Percentiles rank a stretch among this genome's conserved stretches.
These are phyloP conservation scores for Hypoxylon sp. DNA, from an alignment of 2,329 filamentous ascomycete species.

Conservation along the genomic window DNA sequence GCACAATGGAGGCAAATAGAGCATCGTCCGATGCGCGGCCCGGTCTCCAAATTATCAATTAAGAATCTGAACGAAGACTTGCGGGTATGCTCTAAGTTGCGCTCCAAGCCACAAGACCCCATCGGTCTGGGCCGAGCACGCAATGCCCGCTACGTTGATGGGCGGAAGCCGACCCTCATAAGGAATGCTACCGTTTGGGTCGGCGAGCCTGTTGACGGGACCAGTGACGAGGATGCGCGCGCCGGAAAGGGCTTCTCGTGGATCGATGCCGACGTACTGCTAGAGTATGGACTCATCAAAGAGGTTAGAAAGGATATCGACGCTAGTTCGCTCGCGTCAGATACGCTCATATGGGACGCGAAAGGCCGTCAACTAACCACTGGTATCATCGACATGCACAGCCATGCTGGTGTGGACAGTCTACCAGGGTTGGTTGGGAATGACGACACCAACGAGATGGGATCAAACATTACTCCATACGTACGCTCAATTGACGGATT, in stretches of 20 bases:
- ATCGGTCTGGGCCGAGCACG: conserved; percentile 68
- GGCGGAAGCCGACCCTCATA: conserved; percentile 73
- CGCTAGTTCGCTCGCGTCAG: conserved; percentile 59
- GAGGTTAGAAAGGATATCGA: conserved; percentile 59
- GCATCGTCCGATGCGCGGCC: conserved; percentile 24
- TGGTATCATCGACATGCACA: conserved; percentile 81
- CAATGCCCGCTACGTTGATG: conserved; percentile 73
- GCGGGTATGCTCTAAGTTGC: conserved; percentile 69
- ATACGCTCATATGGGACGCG: conserved; percentile 69
- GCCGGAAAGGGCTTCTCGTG: conserved; percentile 73
- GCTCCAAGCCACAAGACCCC: conserved; percentile 68
- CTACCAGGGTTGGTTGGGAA: conserved; percentile 69
- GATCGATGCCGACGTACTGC: conserved; percentile 71
- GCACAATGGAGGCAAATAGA: conserved; percentile 64
- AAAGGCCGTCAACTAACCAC: conserved; percentile 73
- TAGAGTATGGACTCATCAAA: conserved; percentile 74
- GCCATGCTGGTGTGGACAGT: conserved; percentile 72
- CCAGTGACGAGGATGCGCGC: conserved; percentile 67
- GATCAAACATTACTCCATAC: conserved; percentile 75
- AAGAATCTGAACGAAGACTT: conserved; percentile 69
- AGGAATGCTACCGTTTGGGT: conserved; percentile 77
- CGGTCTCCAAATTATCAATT: conserved; percentile 61
- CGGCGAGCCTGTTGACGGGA: conserved; percentile 70
- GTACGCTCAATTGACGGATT: conserved; percentile 77
- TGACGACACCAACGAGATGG: conserved; percentile 75